These are phyloP conservation scores for Russula emetica DNA, from an alignment of 768 basidiomycete species.

Conservation along the genomic window DNA sequence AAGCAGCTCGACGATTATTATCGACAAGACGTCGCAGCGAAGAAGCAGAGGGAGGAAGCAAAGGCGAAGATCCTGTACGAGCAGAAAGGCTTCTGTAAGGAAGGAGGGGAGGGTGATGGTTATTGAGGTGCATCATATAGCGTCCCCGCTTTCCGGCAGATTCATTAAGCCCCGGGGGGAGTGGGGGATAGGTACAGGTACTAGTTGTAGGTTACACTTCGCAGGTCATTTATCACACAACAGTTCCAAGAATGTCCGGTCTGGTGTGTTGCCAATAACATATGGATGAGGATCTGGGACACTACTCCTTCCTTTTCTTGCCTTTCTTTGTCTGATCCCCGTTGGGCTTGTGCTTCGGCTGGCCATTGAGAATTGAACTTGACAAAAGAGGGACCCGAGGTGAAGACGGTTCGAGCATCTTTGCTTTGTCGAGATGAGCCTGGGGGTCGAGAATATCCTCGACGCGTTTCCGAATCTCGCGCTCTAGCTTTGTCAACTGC, in stretches of 20 bases:
- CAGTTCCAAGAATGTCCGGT: background rate
- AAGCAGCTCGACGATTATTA: constrained; percentile 65
- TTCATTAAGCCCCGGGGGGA: constrained; percentile 37
- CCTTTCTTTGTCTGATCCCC: constrained; percentile 28
- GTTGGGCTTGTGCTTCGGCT: constrained; percentile 24
- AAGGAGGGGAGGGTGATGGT: constrained; percentile 94
- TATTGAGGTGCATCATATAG: constrained; percentile 48
- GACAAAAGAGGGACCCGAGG: constrained; percentile 29
- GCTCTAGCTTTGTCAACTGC: constrained; percentile 69
- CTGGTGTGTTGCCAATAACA: constrained; percentile 1
- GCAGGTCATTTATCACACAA: constrained; percentile 12
- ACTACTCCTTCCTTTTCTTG: constrained; percentile 28
- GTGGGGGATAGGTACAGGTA: constrained; percentile 20
- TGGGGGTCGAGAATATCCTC: constrained; percentile 55
- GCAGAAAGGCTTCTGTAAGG: constrained; percentile 87
- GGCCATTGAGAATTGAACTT: constrained; percentile 34
- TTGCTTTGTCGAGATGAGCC: constrained; percentile 13
- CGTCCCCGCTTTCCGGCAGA: constrained; percentile 33
- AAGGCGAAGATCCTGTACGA: constrained; percentile 81
- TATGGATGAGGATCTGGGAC: background rate
- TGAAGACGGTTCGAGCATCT: constrained; percentile 13
- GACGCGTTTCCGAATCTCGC: constrained; percentile 71
- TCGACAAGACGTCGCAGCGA: constrained; percentile 64
- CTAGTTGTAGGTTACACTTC: constrained; percentile 32
- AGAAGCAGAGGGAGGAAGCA: constrained; percentile 75